phyloP scores from a whole-genome alignment of 1,284 basidiomycete genomes.

The Leccinum pachyderme region DNA sequence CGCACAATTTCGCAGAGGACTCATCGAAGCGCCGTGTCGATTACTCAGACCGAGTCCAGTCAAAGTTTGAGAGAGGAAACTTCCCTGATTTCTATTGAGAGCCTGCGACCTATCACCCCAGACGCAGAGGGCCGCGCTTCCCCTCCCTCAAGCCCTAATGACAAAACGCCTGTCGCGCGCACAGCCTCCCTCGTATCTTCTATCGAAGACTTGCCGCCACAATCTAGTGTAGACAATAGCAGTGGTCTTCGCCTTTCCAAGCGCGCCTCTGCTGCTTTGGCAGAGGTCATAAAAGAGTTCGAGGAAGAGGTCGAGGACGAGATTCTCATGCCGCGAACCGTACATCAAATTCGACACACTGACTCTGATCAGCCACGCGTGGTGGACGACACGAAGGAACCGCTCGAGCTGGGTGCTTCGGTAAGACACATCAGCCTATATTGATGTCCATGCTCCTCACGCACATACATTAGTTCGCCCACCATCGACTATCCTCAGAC shows the following conservation, averaged over 20 bases:
- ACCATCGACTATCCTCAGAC: slow-evolving; percentile 32
- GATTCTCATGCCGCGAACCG: slow-evolving; percentile 67
- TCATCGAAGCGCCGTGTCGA: slow-evolving; percentile 47
- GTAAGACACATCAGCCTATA: slow-evolving; percentile 21
- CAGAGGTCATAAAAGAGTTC: slow-evolving; percentile 70
- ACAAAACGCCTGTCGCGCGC: slow-evolving; percentile 40
- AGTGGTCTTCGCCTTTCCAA: slow-evolving; percentile 39
- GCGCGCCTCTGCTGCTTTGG: slow-evolving; percentile 66
- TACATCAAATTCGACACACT: slow-evolving; percentile 40
- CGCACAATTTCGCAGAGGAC: slow-evolving; percentile 51
- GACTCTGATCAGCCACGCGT: slow-evolving; percentile 27
- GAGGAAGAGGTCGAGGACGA: slow-evolving; percentile 68
- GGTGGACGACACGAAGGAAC: slow-evolving; percentile 18
- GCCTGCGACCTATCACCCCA: slow-evolving; percentile 51
- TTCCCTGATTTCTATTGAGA: slow-evolving; percentile 44
- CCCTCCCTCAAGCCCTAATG: slow-evolving; percentile 52
- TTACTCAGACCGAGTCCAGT: slow-evolving; percentile 49
- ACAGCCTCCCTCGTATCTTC: slow-evolving; percentile 39
- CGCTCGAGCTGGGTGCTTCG: slow-evolving; percentile 17
- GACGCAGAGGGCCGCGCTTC: slow-evolving; percentile 42
- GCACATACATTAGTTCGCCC: slow-evolving; percentile 15
- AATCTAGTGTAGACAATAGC: slow-evolving; percentile 28
- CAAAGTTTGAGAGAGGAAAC: slow-evolving; percentile 43
- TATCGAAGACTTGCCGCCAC: slow-evolving; percentile 25
- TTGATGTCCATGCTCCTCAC: slow-evolving; percentile 20